These are phyloP conservation scores for Diospyros kaki DNA, from an alignment of 148 eudicot genomes.

Conservation along the genomic window DNA sequence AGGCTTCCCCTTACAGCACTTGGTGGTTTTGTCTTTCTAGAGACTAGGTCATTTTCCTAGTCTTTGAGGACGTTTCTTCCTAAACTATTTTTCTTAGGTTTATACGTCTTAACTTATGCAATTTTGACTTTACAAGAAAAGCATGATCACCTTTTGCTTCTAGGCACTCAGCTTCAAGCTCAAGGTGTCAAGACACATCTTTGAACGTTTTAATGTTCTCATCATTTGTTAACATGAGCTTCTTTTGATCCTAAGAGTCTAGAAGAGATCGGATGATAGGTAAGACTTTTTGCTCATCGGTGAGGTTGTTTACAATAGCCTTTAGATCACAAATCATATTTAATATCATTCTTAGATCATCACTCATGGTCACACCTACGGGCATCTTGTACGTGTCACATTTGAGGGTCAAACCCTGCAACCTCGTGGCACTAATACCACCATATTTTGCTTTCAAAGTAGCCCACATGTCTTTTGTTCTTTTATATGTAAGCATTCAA, in stretches of 20 bases:
- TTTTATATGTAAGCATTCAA: too few relatives aligned
- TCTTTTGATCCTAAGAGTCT: neutral
- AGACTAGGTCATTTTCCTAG: neutral
- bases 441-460: too few relatives aligned
- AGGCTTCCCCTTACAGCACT: neutral
- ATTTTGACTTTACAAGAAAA: too few relatives aligned
- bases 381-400: too few relatives aligned
- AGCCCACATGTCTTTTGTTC: too few relatives aligned
- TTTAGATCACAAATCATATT: neutral
- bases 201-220: neutral
- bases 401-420: too few relatives aligned
- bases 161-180: neutral
- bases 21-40: neutral
- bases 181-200: neutral
- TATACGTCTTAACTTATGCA: neutral
- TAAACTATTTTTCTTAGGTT: too few relatives aligned
- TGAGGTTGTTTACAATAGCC: neutral
- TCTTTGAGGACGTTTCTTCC: neutral
- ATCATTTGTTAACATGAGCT: neutral
- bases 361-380: too few relatives aligned
- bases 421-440: too few relatives aligned
- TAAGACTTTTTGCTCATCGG: neutral
- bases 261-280: neutral
- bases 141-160: neutral
- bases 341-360: too few relatives aligned